Base-by-base conservation (phyloP, 2,329 filamentous ascomycete genomes). In the Fusarium phyllophilum region DNA sequence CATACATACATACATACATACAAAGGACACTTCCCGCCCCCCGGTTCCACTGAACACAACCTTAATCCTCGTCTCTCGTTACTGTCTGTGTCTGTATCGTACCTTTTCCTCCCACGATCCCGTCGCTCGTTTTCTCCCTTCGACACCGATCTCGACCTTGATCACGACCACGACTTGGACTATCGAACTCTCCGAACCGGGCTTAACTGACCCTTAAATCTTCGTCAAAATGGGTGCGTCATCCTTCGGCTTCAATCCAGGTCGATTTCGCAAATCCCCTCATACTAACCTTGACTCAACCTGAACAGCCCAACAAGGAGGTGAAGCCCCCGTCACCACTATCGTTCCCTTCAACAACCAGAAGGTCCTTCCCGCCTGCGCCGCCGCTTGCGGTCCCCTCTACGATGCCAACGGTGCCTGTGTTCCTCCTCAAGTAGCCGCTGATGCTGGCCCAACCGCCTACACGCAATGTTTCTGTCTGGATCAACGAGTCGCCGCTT, bases 391-490 rank as follows among this genome's bases (percentile, higher is more conserved):
- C 78, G 86, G 87, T 48, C 80, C 84, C 34, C 89, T 94, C 49
- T 90, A 88, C 79, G 89, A 93, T 81, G 94, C 93, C 66, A 93
- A 95, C 78, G 88, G 88, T 51, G 89, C 86, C 70, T 97, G 94
- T 82, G 87, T 92, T 3, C 91, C 92, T 8, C 89, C 88, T 8
- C 86, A 83, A 31, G 85, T 78, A 55, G 66, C 82, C 8, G 81
- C 87, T 10, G 81, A 83, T 12, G 85, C 86, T 56, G 85, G 86
- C 54, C 80, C 87, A 45, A 78, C 81, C 26, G 87, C 85, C 48
- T 94, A 92, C 80, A 85, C 89, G 58, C 85, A 86, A 41, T 97
- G 94, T 83, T 95, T 97, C 84, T 97, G 94, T 84, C 84, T 86
- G 76, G 90, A 92, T 56, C 73, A 85, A 18, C 84, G 87, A 29